Evolutionary conservation across 1,284 basidiomycete species (phyloP).

Genomic region (Ceratobasidium sp.): DNA sequence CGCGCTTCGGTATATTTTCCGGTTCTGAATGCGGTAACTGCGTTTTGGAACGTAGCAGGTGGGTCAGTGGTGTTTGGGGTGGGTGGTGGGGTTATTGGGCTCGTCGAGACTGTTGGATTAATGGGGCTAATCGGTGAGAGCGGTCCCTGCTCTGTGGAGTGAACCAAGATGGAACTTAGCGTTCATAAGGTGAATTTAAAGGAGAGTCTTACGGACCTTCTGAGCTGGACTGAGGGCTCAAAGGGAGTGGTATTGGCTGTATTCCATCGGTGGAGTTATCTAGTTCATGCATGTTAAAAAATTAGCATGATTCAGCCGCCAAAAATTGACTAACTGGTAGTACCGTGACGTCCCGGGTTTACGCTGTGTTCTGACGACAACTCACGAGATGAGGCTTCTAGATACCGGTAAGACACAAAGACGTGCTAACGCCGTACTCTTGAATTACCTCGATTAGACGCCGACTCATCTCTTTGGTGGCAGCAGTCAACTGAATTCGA

Average conservation of each 20-base stretch:
- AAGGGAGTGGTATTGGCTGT: background rate
- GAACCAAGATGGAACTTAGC: background rate
- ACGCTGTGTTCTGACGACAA: background rate
- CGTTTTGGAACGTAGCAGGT: background rate
- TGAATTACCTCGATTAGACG: conserved; percentile 18
- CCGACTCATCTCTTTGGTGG: background rate
- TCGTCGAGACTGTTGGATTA: background rate
- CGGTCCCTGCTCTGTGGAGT: background rate
- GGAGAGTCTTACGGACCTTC: background rate
- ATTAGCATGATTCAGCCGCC: background rate
- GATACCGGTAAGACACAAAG: too few species aligned
- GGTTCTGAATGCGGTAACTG: conserved; percentile 18
- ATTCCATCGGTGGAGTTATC: background rate
- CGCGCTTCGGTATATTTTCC: conserved; percentile 29
- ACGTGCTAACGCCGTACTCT: too few species aligned
- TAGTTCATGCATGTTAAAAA: background rate
- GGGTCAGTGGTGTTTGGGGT: background rate
- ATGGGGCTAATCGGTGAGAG: background rate
- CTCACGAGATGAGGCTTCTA: background rate
- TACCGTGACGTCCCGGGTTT: background rate
- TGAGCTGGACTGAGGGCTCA: background rate
- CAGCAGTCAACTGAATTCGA: background rate
- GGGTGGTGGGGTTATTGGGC: background rate
- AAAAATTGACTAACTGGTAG: background rate
- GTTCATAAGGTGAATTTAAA: background rate